Base-by-base conservation (phyloP, 1,139 yeast species). In the Nakaseomyces kungkrabaensis region DNA sequence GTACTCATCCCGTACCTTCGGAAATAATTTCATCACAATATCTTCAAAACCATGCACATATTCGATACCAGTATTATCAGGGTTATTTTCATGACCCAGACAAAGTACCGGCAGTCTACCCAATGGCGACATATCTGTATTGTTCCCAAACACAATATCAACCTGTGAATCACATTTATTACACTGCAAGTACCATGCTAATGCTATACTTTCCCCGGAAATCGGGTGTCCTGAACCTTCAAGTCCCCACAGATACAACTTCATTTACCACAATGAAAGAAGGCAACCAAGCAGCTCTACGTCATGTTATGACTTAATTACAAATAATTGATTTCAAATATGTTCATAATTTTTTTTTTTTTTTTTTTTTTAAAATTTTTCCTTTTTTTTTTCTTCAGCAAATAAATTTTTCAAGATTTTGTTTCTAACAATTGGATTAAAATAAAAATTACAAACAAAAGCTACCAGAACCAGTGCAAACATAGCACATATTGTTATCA, bases 101-200 rank as follows among this genome's bases (percentile, higher is more conserved):
- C 27, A 2, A 46, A 85, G 66, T 3, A 78, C 71, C 0, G 96
- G 96, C 34, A 87, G 67, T 47, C 69, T 70, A 3, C 76, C 76
- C 10, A 71, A 70, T 11, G 71, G 70, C 1, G 88, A 76, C 17
- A 80, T 53, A 56, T 77, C 76, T n/a, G 82, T 76, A 43, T 64
- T 64, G 46, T 64, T 64, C 1, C 66, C 60, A 41, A 57, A 62
- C 26, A 63, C 65, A 3, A 64, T 37, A 31, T 58, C 59, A 3
- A 53, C 4, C 22, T 43, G 41, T 25, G n/a, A 10, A 6, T 29
- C 44, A 9, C 45, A n/a, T 49, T 34, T 13, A n/a, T 38, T 9
- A 4, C 49, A 42, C 26, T 53, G 51, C 32, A 62, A 33, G 44
- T 54, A 54, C 66, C 67, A 62, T 45, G 48, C 54, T 13, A 65